Percentiles rank a stretch among this genome's conserved stretches.
Evolutionary conservation across 176 grass and related monocot species (phyloP).

Genomic region (Musa schizocarpa): DNA sequence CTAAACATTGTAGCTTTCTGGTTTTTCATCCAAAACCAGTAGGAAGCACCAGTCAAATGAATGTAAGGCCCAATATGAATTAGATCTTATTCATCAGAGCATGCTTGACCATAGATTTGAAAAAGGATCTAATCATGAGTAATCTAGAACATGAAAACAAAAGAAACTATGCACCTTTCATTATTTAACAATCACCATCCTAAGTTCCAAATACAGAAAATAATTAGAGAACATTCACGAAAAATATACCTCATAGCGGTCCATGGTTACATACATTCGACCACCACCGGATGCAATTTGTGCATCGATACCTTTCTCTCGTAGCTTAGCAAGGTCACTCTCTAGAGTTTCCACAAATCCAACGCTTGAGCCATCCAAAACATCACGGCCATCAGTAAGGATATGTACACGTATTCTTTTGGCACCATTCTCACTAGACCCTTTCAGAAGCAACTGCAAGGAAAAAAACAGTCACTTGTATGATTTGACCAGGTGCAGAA

Average conservation of each 20-base stretch:
- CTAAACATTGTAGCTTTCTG: not conserved
- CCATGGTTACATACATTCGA: constrained; percentile 98
- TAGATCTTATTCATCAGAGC: not conserved
- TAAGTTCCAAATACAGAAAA: not conserved
- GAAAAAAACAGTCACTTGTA: constrained; percentile 3
- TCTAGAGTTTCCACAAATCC: constrained; percentile 90
- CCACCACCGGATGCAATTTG: constrained; percentile 88
- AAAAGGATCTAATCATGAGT: not conserved
- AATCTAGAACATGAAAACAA: not conserved
- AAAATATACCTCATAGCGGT: constrained; percentile 85
- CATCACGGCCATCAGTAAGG: constrained; percentile 95
- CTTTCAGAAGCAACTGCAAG: constrained; percentile 87
- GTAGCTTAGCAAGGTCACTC: constrained; percentile 60
- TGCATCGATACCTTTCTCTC: constrained; percentile 79
- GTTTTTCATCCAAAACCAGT: not conserved
- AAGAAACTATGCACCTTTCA: not conserved
- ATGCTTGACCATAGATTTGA: not conserved
- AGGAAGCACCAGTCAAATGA: not conserved
- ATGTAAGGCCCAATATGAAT: not conserved
- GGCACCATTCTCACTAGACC: constrained; percentile 63
- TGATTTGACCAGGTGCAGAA: not conserved
- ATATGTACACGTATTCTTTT: constrained; percentile 95
- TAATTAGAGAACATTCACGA: not conserved
- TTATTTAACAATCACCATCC: not conserved
- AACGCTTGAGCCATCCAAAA: constrained; percentile 91